Conservation (phyloP, 257 asterid species). For the Cruciata laevipes region DNA sequence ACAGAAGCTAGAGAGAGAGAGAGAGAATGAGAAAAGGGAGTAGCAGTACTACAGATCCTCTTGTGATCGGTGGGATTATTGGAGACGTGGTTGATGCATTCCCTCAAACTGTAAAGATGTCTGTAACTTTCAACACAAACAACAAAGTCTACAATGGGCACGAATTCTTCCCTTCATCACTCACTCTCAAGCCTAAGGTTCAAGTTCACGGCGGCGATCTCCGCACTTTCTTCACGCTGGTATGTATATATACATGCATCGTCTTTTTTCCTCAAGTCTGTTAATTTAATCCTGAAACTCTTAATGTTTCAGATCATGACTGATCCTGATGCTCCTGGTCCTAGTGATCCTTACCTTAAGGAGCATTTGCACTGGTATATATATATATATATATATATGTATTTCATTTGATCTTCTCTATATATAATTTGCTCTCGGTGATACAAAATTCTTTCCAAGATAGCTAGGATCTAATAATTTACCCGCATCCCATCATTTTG, state of each 20-base stretch:
- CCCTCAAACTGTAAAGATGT: constrained; percentile 43
- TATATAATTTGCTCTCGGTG: too few species aligned
- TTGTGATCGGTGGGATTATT: constrained; percentile 58
- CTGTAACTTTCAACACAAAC: constrained; percentile 52
- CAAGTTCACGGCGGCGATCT: constrained; percentile 71
- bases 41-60: constrained; percentile 55
- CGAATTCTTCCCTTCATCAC: constrained; percentile 61
- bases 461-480: too few species aligned
- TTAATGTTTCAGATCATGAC: constrained; percentile 30
- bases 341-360: constrained; percentile 43
- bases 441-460: too few species aligned
- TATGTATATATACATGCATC: too few species aligned
- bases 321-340: constrained; percentile 45
- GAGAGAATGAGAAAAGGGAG: constrained; percentile 22
- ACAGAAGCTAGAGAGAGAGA: constrained; percentile 5
- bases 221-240: constrained; percentile 83
- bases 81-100: constrained; percentile 80
- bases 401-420: too few species aligned
- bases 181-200: constrained; percentile 58
- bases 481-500: not conserved
- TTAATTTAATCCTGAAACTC: too few species aligned
- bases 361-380: constrained; percentile 49
- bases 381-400: too few species aligned
- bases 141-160: constrained; percentile 75
- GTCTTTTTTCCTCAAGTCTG: too few species aligned